A percentile compares a stretch with the other conserved stretches of the same genome.
Conservation (phyloP, 2,329 filamentous ascomycete species). For the Aureobasidium vineae region DNA sequence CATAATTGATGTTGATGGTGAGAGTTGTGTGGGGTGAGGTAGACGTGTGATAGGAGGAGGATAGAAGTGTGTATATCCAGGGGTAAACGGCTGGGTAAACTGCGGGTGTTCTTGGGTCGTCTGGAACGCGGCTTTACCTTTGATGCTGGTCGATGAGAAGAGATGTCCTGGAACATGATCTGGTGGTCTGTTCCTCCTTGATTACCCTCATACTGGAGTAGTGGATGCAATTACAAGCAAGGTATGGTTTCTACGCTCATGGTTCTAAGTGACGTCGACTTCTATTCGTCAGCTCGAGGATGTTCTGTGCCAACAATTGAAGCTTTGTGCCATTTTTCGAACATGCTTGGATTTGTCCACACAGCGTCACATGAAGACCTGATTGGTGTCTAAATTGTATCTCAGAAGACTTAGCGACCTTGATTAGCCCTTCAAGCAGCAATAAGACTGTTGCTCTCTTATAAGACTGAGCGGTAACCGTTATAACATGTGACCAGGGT, state of each 20-base stretch:
- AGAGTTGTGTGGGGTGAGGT: background rate
- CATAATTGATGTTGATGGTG: background rate
- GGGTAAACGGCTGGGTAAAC: constrained; percentile 20
- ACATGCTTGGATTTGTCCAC: background rate
- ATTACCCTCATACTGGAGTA: background rate
- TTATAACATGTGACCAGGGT: background rate
- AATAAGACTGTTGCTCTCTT: too few species aligned
- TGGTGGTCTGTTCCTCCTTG: background rate
- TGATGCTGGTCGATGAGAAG: background rate
- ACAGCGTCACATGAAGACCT: background rate
- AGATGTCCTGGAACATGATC: background rate
- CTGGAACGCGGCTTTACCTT: constrained; percentile 3
- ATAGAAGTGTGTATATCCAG: constrained; percentile 16
- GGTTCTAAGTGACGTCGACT: background rate
- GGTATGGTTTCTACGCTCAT: background rate
- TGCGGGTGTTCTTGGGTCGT: background rate
- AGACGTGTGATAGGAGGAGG: background rate
- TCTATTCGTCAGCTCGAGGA: too few species aligned
- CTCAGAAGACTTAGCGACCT: background rate
- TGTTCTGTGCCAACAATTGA: background rate
- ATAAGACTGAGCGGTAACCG: too few species aligned
- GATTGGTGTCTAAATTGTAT: background rate
- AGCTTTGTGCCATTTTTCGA: background rate
- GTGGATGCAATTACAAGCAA: background rate
- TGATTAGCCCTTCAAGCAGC: background rate